These are phyloP conservation scores for Oryza longistaminata DNA, from an alignment of 176 grass and related monocot species.

Conservation along the genomic window DNA sequence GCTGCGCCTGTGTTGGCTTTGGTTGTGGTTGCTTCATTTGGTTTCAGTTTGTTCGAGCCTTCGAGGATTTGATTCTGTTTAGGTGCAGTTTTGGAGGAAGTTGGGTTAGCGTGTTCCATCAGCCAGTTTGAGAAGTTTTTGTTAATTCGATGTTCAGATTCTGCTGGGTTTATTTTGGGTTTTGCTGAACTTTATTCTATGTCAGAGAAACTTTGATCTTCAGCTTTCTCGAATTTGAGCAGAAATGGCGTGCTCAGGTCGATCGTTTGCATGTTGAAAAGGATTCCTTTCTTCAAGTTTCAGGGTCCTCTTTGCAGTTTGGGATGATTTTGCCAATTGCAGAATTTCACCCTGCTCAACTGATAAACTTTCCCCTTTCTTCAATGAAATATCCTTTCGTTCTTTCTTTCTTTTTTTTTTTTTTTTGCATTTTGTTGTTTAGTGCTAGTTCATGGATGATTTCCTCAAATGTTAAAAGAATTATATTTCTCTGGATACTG, in stretches of 20 bases:
- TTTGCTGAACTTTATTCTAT: background rate
- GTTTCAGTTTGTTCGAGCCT: conserved; percentile 11
- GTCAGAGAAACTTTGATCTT: background rate
- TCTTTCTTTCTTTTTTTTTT: too few relatives aligned
- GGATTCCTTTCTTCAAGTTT: background rate
- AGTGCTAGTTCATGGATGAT: background rate
- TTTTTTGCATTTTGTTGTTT: background rate
- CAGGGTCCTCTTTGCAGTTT: background rate
- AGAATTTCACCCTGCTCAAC: background rate
- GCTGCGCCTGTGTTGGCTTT: background rate
- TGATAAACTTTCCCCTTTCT: conserved; percentile 5
- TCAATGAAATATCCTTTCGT: background rate
- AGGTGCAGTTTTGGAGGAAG: background rate
- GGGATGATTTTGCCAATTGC: background rate
- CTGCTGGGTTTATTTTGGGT: conserved; percentile 1
- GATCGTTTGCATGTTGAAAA: background rate
- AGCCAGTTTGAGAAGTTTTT: background rate
- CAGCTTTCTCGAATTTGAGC: conserved; percentile 4
- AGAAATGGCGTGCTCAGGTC: background rate
- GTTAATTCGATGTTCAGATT: conserved; percentile 23
- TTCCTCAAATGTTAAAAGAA: background rate
- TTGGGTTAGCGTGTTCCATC: background rate
- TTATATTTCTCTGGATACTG: conserved; percentile 1
- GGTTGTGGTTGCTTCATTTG: background rate
- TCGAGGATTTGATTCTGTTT: background rate